phyloP scores from a whole-genome alignment of 1,284 basidiomycete species.

The Ceraceosorus guamensis region DNA sequence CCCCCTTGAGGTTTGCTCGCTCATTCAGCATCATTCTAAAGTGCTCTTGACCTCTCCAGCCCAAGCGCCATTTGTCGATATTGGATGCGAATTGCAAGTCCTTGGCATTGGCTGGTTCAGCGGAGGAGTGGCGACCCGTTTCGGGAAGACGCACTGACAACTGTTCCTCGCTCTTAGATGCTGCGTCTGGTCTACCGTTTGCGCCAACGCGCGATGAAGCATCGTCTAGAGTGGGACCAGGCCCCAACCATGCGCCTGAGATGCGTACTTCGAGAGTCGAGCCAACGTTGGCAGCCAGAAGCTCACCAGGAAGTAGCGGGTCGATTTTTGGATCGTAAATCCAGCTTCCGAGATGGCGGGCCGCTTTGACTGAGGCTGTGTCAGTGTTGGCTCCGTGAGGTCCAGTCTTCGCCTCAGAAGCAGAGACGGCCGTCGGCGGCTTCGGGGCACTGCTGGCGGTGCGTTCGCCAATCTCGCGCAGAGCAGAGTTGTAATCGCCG shows the following conservation, averaged over 20 bases:
- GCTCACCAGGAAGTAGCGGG: slow-evolving; percentile 38
- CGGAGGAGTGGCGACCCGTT: neutral
- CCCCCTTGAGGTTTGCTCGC: slow-evolving; percentile 13
- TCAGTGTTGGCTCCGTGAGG: slow-evolving; percentile 14
- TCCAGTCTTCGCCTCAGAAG: slow-evolving; percentile 8
- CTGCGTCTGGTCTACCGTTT: neutral
- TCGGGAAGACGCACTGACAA: neutral
- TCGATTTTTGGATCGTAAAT: slow-evolving; percentile 35
- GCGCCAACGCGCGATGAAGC: neutral
- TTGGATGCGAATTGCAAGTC: no score
- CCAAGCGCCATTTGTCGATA: slow-evolving; percentile 13
- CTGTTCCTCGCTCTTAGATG: neutral
- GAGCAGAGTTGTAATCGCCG: slow-evolving; percentile 30
- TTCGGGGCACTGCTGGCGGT: no score
- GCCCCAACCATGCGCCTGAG: slow-evolving; percentile 25
- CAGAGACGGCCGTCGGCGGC: slow-evolving; percentile 11
- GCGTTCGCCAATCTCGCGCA: slow-evolving; percentile 1
- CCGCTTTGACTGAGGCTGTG: slow-evolving; percentile 16
- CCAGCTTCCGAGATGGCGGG: slow-evolving; percentile 40
- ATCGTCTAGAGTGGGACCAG: neutral
- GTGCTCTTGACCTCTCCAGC: slow-evolving; percentile 43
- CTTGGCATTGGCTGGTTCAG: no score
- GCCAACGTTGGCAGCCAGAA: slow-evolving; percentile 40
- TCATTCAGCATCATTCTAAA: slow-evolving; percentile 23
- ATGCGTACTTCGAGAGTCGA: slow-evolving; percentile 46